These are phyloP conservation scores for Haberlea rhodopensis DNA, from an alignment of 257 asterid species.

Conservation along the genomic window DNA sequence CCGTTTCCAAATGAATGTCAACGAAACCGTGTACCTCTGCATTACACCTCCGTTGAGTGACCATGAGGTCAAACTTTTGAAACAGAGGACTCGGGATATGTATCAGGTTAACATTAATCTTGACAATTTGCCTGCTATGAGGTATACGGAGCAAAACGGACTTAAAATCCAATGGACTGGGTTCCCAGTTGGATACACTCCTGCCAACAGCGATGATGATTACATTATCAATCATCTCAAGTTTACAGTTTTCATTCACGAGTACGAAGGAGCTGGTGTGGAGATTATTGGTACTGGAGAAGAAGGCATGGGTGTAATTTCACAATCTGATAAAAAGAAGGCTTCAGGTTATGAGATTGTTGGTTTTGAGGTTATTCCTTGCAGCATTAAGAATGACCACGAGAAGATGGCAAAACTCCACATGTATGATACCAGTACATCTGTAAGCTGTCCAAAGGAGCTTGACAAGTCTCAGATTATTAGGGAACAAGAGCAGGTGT, in stretches of 20 bases:
- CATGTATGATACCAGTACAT: slow-evolving; percentile 42
- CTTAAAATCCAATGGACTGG: slow-evolving; percentile 75
- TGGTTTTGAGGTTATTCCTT: slow-evolving; percentile 78
- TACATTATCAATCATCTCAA: slow-evolving; percentile 73
- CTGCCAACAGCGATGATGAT: slow-evolving; percentile 60
- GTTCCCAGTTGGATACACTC: slow-evolving; percentile 72
- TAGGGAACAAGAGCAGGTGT: slow-evolving; percentile 60
- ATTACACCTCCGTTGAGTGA: slow-evolving; percentile 61
- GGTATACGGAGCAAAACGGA: slow-evolving; percentile 67
- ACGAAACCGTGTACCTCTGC: slow-evolving; percentile 67
- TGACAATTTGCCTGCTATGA: slow-evolving; percentile 77
- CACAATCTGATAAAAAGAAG: slow-evolving; percentile 67
- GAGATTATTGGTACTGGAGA: slow-evolving; percentile 73
- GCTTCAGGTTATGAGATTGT: slow-evolving; percentile 75
- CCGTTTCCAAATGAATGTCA: slow-evolving; percentile 64
- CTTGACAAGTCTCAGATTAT: slow-evolving; percentile 63
- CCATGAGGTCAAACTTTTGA: slow-evolving; percentile 67
- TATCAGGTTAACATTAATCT: slow-evolving; percentile 80
- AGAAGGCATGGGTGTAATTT: slow-evolving; percentile 65
- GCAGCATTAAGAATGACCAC: slow-evolving; percentile 71
- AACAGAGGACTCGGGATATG: slow-evolving; percentile 74
- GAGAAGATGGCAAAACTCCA: slow-evolving; percentile 64
- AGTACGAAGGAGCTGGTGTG: slow-evolving; percentile 73
- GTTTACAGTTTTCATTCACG: slow-evolving; percentile 71
- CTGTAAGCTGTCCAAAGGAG: slow-evolving; percentile 59